Evolutionary conservation across 2,329 filamentous ascomycete genomes (phyloP).

Genomic region (Plectosphaerella cucumerina): DNA sequence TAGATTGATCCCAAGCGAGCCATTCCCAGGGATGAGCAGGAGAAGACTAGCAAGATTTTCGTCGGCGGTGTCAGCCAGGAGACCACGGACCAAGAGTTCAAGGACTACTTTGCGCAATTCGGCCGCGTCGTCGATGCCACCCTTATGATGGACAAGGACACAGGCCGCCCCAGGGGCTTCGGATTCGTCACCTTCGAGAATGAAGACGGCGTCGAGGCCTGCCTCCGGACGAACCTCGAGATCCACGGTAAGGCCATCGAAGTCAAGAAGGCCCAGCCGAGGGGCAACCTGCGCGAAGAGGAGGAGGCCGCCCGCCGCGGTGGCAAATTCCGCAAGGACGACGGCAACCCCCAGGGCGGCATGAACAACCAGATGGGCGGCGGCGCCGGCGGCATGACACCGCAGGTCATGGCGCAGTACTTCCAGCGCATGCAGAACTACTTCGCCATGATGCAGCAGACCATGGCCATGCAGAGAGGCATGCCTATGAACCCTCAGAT

Average conservation of each 20-base stretch:
- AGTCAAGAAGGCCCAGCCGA: constrained; percentile 94
- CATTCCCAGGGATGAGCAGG: constrained; percentile 95
- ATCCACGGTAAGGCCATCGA: constrained; percentile 97
- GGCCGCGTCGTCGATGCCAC: constrained; percentile 95
- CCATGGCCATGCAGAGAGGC: constrained; percentile 78
- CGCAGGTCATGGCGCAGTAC: constrained; percentile 97
- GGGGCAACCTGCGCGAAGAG: constrained; percentile 90
- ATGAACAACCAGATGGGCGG: constrained; percentile 38
- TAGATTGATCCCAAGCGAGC: constrained; percentile 98
- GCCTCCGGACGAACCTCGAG: constrained; percentile 77
- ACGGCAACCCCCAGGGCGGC: constrained; percentile 24
- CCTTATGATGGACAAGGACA: constrained; percentile 99
- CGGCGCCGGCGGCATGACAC: constrained; percentile 70
- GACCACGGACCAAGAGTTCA: constrained; percentile 92
- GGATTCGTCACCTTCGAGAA: constrained; percentile 98
- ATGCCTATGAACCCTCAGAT: constrained; percentile 71
- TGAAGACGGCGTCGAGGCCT: constrained; percentile 89
- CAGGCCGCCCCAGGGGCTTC: constrained; percentile 91
- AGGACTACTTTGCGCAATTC: constrained; percentile 94
- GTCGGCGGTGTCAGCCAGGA: constrained; percentile 97
- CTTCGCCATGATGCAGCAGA: constrained; percentile 90
- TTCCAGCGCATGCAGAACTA: constrained; percentile 99
- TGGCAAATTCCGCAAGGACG: constrained; percentile 54
- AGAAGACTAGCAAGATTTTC: constrained; percentile 98
- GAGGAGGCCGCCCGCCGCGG: constrained; percentile 66